A percentile compares a stretch with the other conserved stretches of the same genome.
Conservation (phyloP, 1,284 basidiomycete genomes). For the Heterobasidion irregulare region DNA sequence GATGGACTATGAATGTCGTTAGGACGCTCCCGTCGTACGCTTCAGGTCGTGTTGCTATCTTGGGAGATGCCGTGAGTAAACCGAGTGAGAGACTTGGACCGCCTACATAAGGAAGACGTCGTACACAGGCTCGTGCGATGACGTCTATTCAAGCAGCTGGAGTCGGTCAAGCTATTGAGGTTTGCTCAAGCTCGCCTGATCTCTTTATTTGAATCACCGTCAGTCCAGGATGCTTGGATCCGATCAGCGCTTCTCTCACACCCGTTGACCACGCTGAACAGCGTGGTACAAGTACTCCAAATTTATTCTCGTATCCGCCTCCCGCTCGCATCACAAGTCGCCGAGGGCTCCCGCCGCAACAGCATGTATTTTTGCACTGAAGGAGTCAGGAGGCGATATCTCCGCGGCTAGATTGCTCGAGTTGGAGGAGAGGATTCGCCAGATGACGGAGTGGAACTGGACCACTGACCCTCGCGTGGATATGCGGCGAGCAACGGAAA, state of each 20-base stretch:
- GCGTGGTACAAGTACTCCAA: slow-evolving; percentile 24
- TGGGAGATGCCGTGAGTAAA: slow-evolving; percentile 39
- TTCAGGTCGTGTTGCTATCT: slow-evolving; percentile 31
- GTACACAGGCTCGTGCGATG: slow-evolving; percentile 41
- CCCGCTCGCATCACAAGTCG: slow-evolving; percentile 27
- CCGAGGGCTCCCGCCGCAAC: slow-evolving; percentile 19
- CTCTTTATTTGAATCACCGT: background rate
- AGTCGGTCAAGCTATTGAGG: slow-evolving; percentile 49
- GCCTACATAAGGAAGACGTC: background rate
- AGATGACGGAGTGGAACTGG: too few species aligned
- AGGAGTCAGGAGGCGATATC: too few species aligned
- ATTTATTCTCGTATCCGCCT: slow-evolving; percentile 35
- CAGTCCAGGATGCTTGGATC: slow-evolving; percentile 26
- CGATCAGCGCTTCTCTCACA: slow-evolving; percentile 37
- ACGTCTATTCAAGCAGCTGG: slow-evolving; percentile 46
- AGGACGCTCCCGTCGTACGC: slow-evolving; percentile 30
- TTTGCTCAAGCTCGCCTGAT: slow-evolving; percentile 10
- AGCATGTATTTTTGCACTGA: slow-evolving; percentile 11
- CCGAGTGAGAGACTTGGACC: background rate
- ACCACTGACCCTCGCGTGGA: too few species aligned
- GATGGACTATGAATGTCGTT: slow-evolving; percentile 43
- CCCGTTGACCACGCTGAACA: slow-evolving; percentile 23
- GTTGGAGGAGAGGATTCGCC: too few species aligned
- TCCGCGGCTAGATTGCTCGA: too few species aligned
- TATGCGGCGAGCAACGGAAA: too few species aligned